phyloP scores from a whole-genome alignment of 1,284 basidiomycete species.

The Moesziomyces aphidis region DNA sequence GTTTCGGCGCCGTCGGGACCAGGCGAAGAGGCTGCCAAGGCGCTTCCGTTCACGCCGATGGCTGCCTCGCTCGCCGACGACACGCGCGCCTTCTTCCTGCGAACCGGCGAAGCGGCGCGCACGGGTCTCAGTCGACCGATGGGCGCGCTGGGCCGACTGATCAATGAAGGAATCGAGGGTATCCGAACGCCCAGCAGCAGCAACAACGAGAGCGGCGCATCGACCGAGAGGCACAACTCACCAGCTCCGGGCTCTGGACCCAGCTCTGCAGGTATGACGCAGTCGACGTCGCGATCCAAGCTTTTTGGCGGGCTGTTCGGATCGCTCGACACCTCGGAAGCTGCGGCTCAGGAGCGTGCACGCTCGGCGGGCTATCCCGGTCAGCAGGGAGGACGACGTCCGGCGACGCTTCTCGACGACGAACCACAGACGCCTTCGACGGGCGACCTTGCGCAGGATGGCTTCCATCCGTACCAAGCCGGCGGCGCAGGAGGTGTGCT shows the following conservation, averaged over 20 bases:
- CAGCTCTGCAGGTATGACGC: constrained; percentile 13
- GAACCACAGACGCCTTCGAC: constrained; percentile 51
- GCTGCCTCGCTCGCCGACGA: constrained; percentile 63
- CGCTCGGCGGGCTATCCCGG: constrained; percentile 15
- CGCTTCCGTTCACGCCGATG: constrained; percentile 45
- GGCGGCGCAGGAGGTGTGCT: constrained; percentile 26
- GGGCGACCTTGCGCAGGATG: constrained; percentile 33
- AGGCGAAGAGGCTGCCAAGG: constrained; percentile 54
- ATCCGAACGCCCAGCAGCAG: constrained; percentile 50
- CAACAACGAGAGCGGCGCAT: constrained; percentile 41
- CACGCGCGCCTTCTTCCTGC: constrained; percentile 63
- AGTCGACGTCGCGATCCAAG: constrained; percentile 42
- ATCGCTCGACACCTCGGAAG: constrained; percentile 28
- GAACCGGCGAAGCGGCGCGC: constrained; percentile 66
- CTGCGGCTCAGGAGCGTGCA: constrained; percentile 7
- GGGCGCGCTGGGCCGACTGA: constrained; percentile 61
- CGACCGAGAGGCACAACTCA: constrained; percentile 41
- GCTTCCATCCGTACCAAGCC: constrained; percentile 31
- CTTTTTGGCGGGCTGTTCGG: constrained; percentile 48
- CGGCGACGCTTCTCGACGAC: constrained; percentile 24
- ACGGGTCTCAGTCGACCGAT: constrained; percentile 59
- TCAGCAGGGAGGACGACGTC: constrained; percentile 18
- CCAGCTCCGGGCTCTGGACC: constrained; percentile 13
- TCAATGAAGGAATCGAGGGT: constrained; percentile 64
- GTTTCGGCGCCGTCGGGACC: constrained; percentile 41